These are phyloP conservation scores for Quambalaria eucalypti DNA, from an alignment of 1,284 basidiomycete genomes.

Conservation along the genomic window DNA sequence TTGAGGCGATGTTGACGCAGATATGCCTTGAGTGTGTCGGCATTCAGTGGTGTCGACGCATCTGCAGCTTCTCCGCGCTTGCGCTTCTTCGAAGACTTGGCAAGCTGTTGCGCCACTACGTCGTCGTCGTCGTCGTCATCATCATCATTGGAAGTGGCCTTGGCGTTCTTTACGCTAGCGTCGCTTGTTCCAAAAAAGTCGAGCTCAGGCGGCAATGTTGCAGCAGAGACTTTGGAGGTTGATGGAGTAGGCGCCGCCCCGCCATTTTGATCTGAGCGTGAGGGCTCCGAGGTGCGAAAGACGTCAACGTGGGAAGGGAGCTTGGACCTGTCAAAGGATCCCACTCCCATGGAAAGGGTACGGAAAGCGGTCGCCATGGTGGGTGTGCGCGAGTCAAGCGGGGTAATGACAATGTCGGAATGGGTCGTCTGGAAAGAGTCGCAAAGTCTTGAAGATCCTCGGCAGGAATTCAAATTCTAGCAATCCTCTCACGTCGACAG, in stretches of 20 bases:
- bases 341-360: neutral
- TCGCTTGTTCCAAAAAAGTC: conserved; percentile 27
- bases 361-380: neutral
- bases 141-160: neutral
- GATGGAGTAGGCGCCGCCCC: no score
- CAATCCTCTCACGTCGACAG: no score
- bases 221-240: no score
- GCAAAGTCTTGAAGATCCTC: no score
- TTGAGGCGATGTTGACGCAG: conserved; percentile 43
- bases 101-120: neutral
- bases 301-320: neutral
- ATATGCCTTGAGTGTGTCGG: conserved; percentile 29
- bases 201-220: conserved; percentile 22
- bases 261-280: no score
- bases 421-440: no score
- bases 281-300: no score
- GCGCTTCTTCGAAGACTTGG: neutral
- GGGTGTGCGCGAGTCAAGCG: neutral
- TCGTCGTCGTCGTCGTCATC: conserved; percentile 7
- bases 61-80: neutral
- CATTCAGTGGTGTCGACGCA: conserved; percentile 13
- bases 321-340: neutral
- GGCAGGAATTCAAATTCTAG: no score
- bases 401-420: neutral
- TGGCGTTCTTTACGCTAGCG: conserved; percentile 1